phyloP scores from a whole-genome alignment of 345 rosid species.

The Aurinia saxatilis region DNA sequence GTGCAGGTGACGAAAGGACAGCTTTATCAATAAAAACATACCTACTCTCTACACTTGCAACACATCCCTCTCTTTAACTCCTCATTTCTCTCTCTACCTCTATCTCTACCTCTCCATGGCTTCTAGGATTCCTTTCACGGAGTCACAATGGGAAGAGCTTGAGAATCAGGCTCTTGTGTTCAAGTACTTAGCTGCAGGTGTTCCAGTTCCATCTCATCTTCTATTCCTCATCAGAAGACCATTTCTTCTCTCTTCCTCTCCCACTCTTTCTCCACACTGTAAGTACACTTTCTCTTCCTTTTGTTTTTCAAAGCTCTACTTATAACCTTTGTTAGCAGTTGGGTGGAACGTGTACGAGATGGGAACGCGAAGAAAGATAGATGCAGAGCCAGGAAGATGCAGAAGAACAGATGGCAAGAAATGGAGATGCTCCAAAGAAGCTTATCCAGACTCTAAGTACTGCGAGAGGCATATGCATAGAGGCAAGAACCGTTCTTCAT shows the following conservation, averaged over 20 bases:
- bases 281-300: not conserved
- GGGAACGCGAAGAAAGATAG: slow-evolving; percentile 71
- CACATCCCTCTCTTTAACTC: not conserved
- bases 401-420: slow-evolving; percentile 96
- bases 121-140: slow-evolving; percentile 63
- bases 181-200: slow-evolving; percentile 69
- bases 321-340: slow-evolving; percentile 25
- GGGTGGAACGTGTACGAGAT: slow-evolving; percentile 78
- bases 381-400: slow-evolving; percentile 92
- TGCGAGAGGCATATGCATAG: slow-evolving; percentile 96
- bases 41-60: slow-evolving; percentile 24
- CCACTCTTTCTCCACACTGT: slow-evolving; percentile 51
- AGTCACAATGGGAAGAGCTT: slow-evolving; percentile 88
- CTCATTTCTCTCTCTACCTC: not conserved
- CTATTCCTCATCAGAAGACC: slow-evolving; percentile 63
- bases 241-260: slow-evolving; percentile 43
- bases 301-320: too few relatives aligned
- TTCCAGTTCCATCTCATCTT: slow-evolving; percentile 78
- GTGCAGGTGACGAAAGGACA: slow-evolving; percentile 25
- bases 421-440: slow-evolving; percentile 94
- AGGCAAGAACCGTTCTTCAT: slow-evolving; percentile 91
- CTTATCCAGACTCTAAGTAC: slow-evolving; percentile 84
- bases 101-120: slow-evolving; percentile 9
- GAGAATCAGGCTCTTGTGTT: slow-evolving; percentile 81
- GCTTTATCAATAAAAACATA: slow-evolving; percentile 29